Percentiles rank a stretch among this genome's conserved stretches.
These are phyloP conservation scores for Barnettozyma sp. DNA, from an alignment of 805 yeast species.

Conservation along the genomic window DNA sequence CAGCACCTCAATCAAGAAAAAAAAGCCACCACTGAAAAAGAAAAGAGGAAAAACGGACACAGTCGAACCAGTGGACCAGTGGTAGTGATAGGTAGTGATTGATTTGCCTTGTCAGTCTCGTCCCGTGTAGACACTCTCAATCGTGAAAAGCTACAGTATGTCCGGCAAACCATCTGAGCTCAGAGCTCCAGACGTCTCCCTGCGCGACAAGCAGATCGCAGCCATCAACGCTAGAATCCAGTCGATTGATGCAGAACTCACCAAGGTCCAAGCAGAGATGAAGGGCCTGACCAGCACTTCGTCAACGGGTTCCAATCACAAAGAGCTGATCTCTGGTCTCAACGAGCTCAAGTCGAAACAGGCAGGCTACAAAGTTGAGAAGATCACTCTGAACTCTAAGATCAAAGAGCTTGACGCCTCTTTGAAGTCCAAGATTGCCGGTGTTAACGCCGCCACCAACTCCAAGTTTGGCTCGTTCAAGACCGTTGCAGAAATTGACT, in stretches of 20 bases:
- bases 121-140: no score
- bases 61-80: no score
- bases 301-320: slow-evolving; percentile 5
- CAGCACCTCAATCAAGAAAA: no score
- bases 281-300: slow-evolving; percentile 31
- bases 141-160: slow-evolving; percentile 11
- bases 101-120: no score
- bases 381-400: slow-evolving; percentile 49
- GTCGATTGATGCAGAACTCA: slow-evolving; percentile 7
- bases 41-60: no score
- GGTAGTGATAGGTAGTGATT: no score
- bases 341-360: slow-evolving; percentile 39
- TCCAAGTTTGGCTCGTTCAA: slow-evolving; percentile 61
- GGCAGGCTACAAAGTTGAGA: slow-evolving; percentile 39
- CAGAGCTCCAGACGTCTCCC: slow-evolving; percentile 69
- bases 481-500: slow-evolving; percentile 60
- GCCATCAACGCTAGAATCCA: slow-evolving; percentile 35
- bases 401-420: slow-evolving; percentile 62
- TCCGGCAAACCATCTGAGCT: slow-evolving; percentile 28
- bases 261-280: slow-evolving; percentile 41
- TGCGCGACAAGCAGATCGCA: slow-evolving; percentile 40
- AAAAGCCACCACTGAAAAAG: no score
- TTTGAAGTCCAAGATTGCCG: slow-evolving; percentile 68
- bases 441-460: slow-evolving; percentile 57
- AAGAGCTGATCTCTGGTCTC: slow-evolving; percentile 38